Base-by-base conservation (phyloP, 768 basidiomycete genomes). In the Rhizopogon vesiculosus region DNA sequence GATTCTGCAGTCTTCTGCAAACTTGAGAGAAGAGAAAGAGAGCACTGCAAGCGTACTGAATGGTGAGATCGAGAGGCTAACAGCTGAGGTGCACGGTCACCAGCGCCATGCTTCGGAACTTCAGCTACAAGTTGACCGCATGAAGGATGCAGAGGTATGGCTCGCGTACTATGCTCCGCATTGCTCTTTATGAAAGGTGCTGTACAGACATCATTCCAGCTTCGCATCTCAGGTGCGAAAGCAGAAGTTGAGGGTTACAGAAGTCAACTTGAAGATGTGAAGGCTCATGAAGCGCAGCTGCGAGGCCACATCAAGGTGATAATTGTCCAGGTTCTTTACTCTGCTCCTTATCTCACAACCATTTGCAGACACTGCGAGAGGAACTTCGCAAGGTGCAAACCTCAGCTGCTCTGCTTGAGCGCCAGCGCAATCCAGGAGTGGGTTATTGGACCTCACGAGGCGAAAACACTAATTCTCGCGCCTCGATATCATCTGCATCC, bases 341-440 rank as follows among this genome's bases (percentile, higher is more conserved):
- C 16, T 31, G 25, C 38, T 5, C 16, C 22, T 31, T 42, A 45
- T 19, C 63, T 66, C 29, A 62, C 10, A 31, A 16, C 13, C 38
- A 42, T n/a, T 52, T 40, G 43, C 65, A 96, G 91, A 91, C 84
- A 0, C 75, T 98, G 16, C 87, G 95, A 8, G 97, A 98, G 51
- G 96, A 99, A 66, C 72, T 99, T 45, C 87, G 93, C 42, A 98
- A 98, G 69, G 87, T 99, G 2, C 97, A 98, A 69, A 91, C 89
- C 1, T 96, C 94, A 18, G 91, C 90, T 42, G 87, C 93, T 1
- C 69, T 98, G 29, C 77, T 98, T 28, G 96, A 98, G 64, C 81
- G 86, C 45, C 92, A 95, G 63, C 84, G 96, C 28, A 92, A 91
- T 67, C 93, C 96, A 0, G 95, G 96, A 19, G 88, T 94, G 7